Base-by-base conservation (phyloP, 1,284 basidiomycete species). In the Mycosarcoma maydis region DNA sequence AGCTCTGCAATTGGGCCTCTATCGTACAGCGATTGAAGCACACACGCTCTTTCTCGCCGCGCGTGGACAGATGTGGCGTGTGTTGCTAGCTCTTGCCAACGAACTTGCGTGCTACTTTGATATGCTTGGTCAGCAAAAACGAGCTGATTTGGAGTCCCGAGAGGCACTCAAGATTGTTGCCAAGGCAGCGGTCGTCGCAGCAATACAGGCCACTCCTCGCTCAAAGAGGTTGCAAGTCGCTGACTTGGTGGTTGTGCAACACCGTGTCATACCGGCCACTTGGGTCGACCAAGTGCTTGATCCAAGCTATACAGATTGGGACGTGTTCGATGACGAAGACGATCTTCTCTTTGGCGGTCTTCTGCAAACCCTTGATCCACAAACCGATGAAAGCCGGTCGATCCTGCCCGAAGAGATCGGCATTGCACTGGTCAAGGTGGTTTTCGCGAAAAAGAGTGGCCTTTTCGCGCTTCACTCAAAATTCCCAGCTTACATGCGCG, bases 391-490 rank as follows among this genome's bases (percentile, higher is more conserved):
- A 8, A 30, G n/a, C 16, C 33, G 37, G 40, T 20, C 33, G 3
- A 23, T 56, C 6, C 8, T 61, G 20, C 53, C 53, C 2, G 60
- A 70, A 39, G 67, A 70, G 14, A 49, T 70, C 24, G 60, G 51
- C 13, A 45, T 64, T 16, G 54, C 54, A 1, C 40, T 70, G 13
- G 43, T 49, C 48, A 70, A 59, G 34, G 52, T 70, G 9, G 43
- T 70, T 4, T 64, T 64, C 23, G 55, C 60, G 1, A 70, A 64
- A 23, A 70, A 70, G 46, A 57, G 60, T 38, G 67, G 67, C 2
- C 32, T 70, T 2, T 23, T 64, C 6, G 41, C 45, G 1, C 17
- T 64, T 11, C 40, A 36, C 16, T 16, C 40, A 11, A 64, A 64
- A 24, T 64, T 70, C 32, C 38, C 42, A 7, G 40, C 46, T 0